phyloP scores from a whole-genome alignment of 495 filamentous ascomycete species.

The Aspergillus saccharolyticus region DNA sequence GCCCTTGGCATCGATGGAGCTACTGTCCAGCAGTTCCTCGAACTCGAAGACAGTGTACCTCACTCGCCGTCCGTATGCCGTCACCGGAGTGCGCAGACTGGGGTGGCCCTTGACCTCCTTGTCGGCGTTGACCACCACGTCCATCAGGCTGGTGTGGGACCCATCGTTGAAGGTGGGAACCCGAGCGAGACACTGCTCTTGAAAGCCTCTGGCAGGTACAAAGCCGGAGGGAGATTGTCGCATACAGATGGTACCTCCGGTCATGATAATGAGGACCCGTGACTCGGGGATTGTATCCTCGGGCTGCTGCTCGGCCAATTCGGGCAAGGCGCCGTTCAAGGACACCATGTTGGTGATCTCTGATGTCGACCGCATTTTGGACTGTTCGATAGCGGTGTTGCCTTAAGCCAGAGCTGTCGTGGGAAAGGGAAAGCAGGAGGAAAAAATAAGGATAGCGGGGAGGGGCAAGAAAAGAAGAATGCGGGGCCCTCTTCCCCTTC shows the following conservation, averaged over 20 bases:
- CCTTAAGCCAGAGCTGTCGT: not conserved
- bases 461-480: not conserved
- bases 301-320: constrained; percentile 20
- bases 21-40: constrained; percentile 80
- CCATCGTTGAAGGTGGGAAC: constrained; percentile 88
- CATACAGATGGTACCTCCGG: constrained; percentile 97
- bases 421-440: not conserved
- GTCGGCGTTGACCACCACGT: constrained; percentile 47
- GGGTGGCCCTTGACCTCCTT: constrained; percentile 40
- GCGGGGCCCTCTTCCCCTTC: not conserved
- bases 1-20: constrained; percentile 82
- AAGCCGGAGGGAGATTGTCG: constrained; percentile 60
- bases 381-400: not conserved
- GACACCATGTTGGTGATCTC: constrained; percentile 23
- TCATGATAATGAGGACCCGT: constrained; percentile 84
- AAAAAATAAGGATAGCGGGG: not conserved
- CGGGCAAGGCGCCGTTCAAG: constrained; percentile 19
- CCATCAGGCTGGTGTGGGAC: constrained; percentile 51
- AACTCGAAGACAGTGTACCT: constrained; percentile 88
- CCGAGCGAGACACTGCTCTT: constrained; percentile 75
- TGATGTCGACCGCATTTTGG: not conserved
- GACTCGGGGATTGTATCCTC: constrained; percentile 53
- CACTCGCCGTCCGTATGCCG: constrained; percentile 74
- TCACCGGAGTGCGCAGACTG: constrained; percentile 74
- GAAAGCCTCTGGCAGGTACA: constrained; percentile 72